A percentile compares a stretch with the other conserved stretches of the same genome.
Conservation (phyloP, 2,329 filamentous ascomycete genomes). For the Domatiomyces globalis region DNA sequence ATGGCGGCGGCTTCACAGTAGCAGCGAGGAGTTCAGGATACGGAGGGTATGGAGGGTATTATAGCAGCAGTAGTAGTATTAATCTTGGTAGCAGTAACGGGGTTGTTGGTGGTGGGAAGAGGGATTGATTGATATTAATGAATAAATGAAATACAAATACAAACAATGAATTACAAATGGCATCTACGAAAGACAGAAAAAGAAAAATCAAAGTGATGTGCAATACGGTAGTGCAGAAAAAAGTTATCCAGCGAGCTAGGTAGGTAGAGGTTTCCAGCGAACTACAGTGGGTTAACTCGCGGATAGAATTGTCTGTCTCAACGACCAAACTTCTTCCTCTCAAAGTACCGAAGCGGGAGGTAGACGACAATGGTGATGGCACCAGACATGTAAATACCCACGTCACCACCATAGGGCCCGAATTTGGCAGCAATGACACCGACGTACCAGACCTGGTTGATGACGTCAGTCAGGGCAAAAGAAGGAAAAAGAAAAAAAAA, state of each 20-base stretch:
- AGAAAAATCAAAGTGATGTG: no score
- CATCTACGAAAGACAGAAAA: no score
- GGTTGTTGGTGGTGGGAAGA: background rate
- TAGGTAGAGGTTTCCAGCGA: no score
- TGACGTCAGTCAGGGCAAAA: constrained; percentile 53
- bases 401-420: constrained; percentile 36
- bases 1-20: constrained; percentile 1
- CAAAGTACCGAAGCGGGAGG: constrained; percentile 38
- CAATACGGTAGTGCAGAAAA: no score
- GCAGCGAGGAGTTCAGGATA: constrained; percentile 14
- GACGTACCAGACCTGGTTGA: constrained; percentile 40
- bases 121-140: background rate
- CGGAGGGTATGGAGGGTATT: constrained; percentile 18
- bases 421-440: constrained; percentile 51
- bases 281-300: no score
- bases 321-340: constrained; percentile 30
- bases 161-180: no score
- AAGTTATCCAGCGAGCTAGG: no score
- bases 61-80: background rate
- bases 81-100: background rate
- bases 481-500: constrained; percentile 18
- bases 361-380: constrained; percentile 44
- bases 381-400: constrained; percentile 52
- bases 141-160: no score
- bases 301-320: constrained; percentile 1